Conservation (phyloP, 257 asterid genomes). For the Lantana camara region DNA sequence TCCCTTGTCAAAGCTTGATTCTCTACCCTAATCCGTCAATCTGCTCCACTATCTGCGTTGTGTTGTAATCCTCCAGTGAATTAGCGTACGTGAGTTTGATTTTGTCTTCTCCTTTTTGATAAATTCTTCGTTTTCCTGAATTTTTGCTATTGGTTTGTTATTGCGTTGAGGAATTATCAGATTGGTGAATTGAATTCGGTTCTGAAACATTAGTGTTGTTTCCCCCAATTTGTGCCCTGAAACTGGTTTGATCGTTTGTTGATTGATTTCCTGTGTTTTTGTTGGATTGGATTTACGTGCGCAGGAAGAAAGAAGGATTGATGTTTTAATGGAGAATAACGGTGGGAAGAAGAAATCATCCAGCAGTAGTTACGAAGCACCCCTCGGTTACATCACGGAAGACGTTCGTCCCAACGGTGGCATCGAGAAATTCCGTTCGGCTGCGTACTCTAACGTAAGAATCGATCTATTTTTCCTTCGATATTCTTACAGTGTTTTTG, state of each 20-base stretch:
- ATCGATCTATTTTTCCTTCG: not conserved
- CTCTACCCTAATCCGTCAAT: too few species aligned
- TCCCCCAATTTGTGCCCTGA: too few species aligned
- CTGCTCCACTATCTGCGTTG: too few species aligned
- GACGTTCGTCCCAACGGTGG: slow-evolving; percentile 64
- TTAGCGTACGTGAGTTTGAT: too few species aligned
- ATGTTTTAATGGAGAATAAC: slow-evolving; percentile 30
- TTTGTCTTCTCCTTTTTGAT: too few species aligned
- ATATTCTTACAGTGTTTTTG: too few species aligned
- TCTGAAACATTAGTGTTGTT: not conserved
- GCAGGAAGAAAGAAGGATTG: not conserved
- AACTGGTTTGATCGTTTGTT: too few species aligned
- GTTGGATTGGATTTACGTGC: too few species aligned
- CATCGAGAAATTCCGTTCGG: slow-evolving; percentile 48
- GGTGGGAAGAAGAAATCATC: slow-evolving; percentile 21
- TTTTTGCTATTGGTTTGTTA: too few species aligned
- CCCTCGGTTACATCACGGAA: slow-evolving; percentile 46
- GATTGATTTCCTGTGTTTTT: too few species aligned
- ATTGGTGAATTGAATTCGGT: not conserved
- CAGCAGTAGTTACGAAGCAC: slow-evolving; percentile 43
- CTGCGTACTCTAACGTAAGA: slow-evolving; percentile 52
- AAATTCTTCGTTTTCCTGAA: too few species aligned
- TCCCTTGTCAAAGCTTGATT: not conserved
- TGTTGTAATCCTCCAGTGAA: too few species aligned
- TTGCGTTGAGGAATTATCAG: not conserved